Conservation (phyloP, 768 basidiomycete species). For the Termitomyces sp. region DNA sequence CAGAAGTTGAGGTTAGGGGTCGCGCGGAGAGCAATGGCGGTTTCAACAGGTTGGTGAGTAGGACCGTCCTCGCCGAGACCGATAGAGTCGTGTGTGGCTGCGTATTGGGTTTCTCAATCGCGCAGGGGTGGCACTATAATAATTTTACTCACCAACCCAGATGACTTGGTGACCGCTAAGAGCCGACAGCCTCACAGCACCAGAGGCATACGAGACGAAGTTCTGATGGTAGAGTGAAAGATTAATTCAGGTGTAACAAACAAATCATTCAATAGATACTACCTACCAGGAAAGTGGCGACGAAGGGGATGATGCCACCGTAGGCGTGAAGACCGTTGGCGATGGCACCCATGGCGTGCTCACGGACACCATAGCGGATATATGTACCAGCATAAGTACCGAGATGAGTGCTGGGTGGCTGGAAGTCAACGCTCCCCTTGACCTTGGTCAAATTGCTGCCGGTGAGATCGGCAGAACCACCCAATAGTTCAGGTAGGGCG, state of each 20-base stretch:
- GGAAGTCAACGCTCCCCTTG: conserved; percentile 85
- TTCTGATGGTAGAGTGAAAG: conserved; percentile 39
- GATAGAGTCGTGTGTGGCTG: conserved; percentile 93
- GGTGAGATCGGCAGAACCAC: conserved; percentile 91
- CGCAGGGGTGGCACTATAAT: background rate
- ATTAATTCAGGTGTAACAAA: conserved; percentile 8
- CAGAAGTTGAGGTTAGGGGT: conserved; percentile 90
- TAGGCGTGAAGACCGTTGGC: conserved; percentile 89
- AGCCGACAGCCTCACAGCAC: conserved; percentile 88
- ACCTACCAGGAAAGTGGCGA: conserved; percentile 83
- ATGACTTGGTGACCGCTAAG: conserved; percentile 87
- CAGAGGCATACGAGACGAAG: conserved; percentile 91
- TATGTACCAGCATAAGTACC: conserved; percentile 86
- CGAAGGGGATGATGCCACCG: conserved; percentile 86
- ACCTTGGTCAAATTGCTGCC: conserved; percentile 88
- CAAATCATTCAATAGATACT: background rate
- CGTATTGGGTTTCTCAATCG: background rate
- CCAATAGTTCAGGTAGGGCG: conserved; percentile 76
- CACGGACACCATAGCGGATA: conserved; percentile 94
- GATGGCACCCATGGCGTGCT: conserved; percentile 96
- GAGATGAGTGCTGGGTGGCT: conserved; percentile 78
- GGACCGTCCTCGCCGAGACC: conserved; percentile 92
- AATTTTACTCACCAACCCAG: conserved; percentile 72
- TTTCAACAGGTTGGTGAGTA: conserved; percentile 94
- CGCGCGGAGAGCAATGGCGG: conserved; percentile 79